Evolutionary conservation across 2,329 filamentous ascomycete genomes (phyloP).

Genomic region (Daldinia sp.): DNA sequence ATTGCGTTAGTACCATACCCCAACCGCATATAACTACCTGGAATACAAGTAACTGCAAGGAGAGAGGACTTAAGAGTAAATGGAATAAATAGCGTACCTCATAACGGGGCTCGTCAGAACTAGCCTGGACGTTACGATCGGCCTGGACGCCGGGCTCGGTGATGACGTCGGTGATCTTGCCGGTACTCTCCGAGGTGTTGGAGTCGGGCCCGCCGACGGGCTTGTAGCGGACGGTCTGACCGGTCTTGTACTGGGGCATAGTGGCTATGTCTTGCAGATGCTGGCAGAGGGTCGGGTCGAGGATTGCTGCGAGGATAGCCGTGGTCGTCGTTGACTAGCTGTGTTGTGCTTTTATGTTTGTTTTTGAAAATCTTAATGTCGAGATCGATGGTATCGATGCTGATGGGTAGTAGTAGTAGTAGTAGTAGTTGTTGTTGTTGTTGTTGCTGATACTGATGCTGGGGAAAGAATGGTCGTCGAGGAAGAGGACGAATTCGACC

Average conservation of each 20-base stretch:
- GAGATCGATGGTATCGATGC: background rate
- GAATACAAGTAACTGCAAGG: no score
- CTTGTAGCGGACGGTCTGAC: conserved; percentile 48
- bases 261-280: conserved; percentile 7
- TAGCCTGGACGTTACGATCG: conserved; percentile 45
- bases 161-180: conserved; percentile 44
- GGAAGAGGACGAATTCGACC: background rate
- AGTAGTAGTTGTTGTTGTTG: no score
- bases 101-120: conserved; percentile 43
- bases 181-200: conserved; percentile 47
- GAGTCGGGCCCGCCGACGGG: conserved; percentile 47
- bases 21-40: background rate
- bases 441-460: no score
- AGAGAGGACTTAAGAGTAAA: no score
- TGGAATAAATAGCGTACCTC: conserved; percentile 38
- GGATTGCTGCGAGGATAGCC: conserved; percentile 7
- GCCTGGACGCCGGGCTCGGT: conserved; percentile 47
- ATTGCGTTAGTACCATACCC: background rate
- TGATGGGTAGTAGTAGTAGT: no score
- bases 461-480: background rate
- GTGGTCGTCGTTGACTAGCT: background rate
- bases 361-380: background rate
- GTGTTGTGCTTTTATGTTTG: no score
- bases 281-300: conserved; percentile 15
- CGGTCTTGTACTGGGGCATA: conserved; percentile 46